phyloP scores from a whole-genome alignment of 495 filamentous ascomycete genomes.

The Neurospora sp. region DNA sequence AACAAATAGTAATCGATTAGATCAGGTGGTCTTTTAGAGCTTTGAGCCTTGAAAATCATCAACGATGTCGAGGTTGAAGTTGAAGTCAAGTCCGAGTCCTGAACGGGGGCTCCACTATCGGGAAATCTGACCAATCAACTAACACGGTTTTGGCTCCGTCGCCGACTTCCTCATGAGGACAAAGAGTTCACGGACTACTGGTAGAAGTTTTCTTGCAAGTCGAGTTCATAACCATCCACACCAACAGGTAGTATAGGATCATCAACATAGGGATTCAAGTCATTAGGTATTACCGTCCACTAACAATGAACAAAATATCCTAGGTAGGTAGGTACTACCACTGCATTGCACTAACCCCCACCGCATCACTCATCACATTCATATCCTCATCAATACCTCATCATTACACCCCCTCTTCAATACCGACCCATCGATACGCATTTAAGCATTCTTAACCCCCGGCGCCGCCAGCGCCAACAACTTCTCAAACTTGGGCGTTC shows the following conservation, averaged over 20 bases:
- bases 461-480: conserved; percentile 16
- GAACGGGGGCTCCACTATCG: no score
- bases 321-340: not conserved
- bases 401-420: not conserved
- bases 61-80: no score
- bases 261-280: not conserved
- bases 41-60: no score
- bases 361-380: not conserved
- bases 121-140: no score
- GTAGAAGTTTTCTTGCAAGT: no score
- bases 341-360: not conserved
- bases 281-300: not conserved
- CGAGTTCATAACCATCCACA: not conserved
- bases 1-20: no score
- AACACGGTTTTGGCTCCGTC: no score
- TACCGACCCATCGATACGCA: not conserved
- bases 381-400: not conserved
- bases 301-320: not conserved
- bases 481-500: conserved; percentile 26
- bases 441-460: conserved; percentile 15
- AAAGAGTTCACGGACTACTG: not conserved
- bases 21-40: no score
- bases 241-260: not conserved
- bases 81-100: no score
- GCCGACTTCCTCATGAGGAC: not conserved